phyloP scores from a whole-genome alignment of 108 stramenopile genomes.

The Epithemia pelagica region DNA sequence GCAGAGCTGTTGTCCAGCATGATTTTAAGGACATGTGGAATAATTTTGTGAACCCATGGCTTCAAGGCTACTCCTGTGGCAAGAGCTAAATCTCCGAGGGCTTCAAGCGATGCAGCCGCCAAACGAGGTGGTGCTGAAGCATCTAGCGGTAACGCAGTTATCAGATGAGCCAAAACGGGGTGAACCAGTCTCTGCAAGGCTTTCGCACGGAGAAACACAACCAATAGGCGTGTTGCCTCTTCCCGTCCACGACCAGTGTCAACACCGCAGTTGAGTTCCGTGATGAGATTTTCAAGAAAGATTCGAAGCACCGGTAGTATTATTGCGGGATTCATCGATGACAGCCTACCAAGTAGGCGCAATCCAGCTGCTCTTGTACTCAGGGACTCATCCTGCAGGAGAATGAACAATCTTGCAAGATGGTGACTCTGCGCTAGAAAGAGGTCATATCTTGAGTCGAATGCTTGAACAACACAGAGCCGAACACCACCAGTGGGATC shows the following conservation, averaged over 20 bases:
- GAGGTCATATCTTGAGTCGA: constrained; percentile 82
- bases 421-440: constrained; percentile 79
- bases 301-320: constrained; percentile 74
- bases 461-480: constrained; percentile 68
- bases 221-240: constrained; percentile 71
- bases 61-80: constrained; percentile 69
- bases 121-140: constrained; percentile 62
- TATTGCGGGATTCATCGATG: constrained; percentile 76
- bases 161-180: constrained; percentile 65
- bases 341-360: constrained; percentile 76
- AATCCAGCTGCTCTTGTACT: constrained; percentile 77
- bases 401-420: constrained; percentile 70
- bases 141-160: constrained; percentile 58
- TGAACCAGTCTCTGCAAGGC: constrained; percentile 64
- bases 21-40: constrained; percentile 79
- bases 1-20: constrained; percentile 85
- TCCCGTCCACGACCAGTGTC: constrained; percentile 64
- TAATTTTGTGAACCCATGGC: constrained; percentile 79
- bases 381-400: constrained; percentile 85
- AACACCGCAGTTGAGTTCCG: constrained; percentile 71
- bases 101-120: constrained; percentile 82
- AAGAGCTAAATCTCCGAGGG: constrained; percentile 86
- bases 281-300: constrained; percentile 61
- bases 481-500: constrained; percentile 84
- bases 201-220: constrained; percentile 68